Percentiles rank a stretch among this genome's conserved stretches.
phyloP scores from a whole-genome alignment of 192 early-diverging fungal species.

The Martensiomyces pterosporus region DNA sequence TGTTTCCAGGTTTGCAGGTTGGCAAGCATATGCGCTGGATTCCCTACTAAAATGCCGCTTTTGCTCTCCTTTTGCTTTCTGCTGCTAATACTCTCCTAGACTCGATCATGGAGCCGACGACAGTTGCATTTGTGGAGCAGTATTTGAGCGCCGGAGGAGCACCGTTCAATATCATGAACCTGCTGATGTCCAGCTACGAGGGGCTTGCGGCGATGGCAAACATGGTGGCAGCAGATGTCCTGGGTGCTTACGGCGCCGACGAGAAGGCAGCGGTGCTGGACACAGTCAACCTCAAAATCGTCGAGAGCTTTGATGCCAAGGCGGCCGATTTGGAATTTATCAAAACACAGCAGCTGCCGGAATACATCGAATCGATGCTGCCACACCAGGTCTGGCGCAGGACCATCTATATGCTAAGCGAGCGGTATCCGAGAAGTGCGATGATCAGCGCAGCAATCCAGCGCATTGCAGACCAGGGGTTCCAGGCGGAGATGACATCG shows the following conservation, averaged over 20 bases:
- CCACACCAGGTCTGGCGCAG: conserved; percentile 60
- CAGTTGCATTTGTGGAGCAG: conserved; percentile 27
- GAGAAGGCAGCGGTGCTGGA: conserved; percentile 22
- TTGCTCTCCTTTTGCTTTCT: not conserved
- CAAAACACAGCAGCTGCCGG: conserved; percentile 49
- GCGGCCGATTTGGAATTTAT: conserved; percentile 53
- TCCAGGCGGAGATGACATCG: conserved; percentile 62
- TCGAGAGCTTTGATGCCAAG: conserved; percentile 59
- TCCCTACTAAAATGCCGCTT: not conserved
- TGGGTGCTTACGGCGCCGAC: conserved; percentile 4
- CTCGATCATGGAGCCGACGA: conserved; percentile 46
- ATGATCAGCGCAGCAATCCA: conserved; percentile 64
- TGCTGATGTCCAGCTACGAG: conserved; percentile 41
- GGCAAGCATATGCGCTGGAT: no score
- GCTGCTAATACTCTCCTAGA: conserved; percentile 31
- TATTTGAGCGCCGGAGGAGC: conserved; percentile 42
- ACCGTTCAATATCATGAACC: conserved; percentile 41
- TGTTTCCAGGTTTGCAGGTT: no score
- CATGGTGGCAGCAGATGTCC: conserved; percentile 20
- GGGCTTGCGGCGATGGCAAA: conserved; percentile 43
- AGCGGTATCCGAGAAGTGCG: conserved; percentile 55
- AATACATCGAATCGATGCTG: conserved; percentile 58
- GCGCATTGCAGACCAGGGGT: conserved; percentile 60
- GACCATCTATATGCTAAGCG: conserved; percentile 63
- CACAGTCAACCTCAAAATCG: conserved; percentile 53